phyloP scores from a whole-genome alignment of 2,329 filamentous ascomycete species.

The Clonostachys sp. region DNA sequence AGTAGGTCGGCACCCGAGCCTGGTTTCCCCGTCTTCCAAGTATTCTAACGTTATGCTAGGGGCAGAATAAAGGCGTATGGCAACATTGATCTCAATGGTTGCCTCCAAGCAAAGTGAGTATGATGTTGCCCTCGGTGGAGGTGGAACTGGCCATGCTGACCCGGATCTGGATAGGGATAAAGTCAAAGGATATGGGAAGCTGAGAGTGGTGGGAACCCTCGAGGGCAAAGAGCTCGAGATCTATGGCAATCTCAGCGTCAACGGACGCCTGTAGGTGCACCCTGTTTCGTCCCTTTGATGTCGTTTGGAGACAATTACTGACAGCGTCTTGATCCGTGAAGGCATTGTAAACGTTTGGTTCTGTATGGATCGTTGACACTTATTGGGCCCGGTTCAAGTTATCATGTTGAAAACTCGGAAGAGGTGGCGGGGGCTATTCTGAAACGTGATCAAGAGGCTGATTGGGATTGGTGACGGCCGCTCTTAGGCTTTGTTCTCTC shows the following conservation, averaged over 20 bases:
- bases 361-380: constrained; percentile 41
- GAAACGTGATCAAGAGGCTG: constrained; percentile 31
- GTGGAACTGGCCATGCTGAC: background rate
- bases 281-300: background rate
- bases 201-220: constrained; percentile 34
- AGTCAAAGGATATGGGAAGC: constrained; percentile 40
- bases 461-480: constrained; percentile 25
- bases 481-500: background rate
- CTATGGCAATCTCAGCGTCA: constrained; percentile 39
- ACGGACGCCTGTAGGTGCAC: constrained; percentile 33
- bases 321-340: constrained; percentile 2
- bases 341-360: constrained; percentile 34
- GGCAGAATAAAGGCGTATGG: constrained; percentile 40
- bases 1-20: constrained; percentile 20
- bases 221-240: constrained; percentile 38
- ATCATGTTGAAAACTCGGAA: constrained; percentile 34
- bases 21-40: background rate
- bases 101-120: constrained; percentile 27
- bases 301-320: background rate
- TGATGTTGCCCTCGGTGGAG: background rate
- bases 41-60: constrained; percentile 12
- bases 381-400: constrained; percentile 36
- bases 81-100: constrained; percentile 35
- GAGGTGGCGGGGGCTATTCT: constrained; percentile 36
- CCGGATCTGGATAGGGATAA: constrained; percentile 23